phyloP scores from a whole-genome alignment of 768 basidiomycete species.

The Rubroboletus pulcherrimus region DNA sequence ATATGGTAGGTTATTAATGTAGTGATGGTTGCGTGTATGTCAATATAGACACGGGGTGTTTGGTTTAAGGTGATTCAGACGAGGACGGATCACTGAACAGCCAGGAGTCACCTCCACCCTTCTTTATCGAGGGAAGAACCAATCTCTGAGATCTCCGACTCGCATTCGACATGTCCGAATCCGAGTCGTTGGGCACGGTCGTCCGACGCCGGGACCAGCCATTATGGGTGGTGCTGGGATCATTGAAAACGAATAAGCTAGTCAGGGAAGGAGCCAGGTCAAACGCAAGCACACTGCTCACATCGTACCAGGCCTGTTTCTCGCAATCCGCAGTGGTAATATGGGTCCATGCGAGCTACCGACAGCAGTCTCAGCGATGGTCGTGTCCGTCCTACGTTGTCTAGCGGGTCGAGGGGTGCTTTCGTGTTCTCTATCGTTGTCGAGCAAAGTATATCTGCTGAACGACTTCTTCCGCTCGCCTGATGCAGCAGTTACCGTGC shows the following conservation, averaged over 20 bases:
- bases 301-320: conserved; percentile 12
- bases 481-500: not conserved
- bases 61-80: conserved; percentile 2
- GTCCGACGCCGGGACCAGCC: conserved; percentile 13
- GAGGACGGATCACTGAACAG: conserved; percentile 8
- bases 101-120: conserved; percentile 4
- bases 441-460: not conserved
- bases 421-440: conserved; percentile 12
- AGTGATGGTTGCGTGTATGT: not conserved
- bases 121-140: not conserved
- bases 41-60: no score
- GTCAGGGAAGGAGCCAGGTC: not conserved
- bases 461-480: conserved; percentile 1
- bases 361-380: not conserved
- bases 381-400: not conserved
- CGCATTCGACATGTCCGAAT: conserved; percentile 21
- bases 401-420: conserved; percentile 25
- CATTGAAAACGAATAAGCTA: not conserved
- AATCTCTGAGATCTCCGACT: conserved; percentile 11
- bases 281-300: conserved; percentile 2
- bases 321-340: conserved; percentile 20
- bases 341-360: not conserved
- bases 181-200: not conserved
- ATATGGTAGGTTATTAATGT: not conserved
- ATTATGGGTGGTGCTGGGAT: not conserved